These are phyloP conservation scores for Astragalus glycyphyllos DNA, from an alignment of 306 rosid genomes.

Conservation along the genomic window DNA sequence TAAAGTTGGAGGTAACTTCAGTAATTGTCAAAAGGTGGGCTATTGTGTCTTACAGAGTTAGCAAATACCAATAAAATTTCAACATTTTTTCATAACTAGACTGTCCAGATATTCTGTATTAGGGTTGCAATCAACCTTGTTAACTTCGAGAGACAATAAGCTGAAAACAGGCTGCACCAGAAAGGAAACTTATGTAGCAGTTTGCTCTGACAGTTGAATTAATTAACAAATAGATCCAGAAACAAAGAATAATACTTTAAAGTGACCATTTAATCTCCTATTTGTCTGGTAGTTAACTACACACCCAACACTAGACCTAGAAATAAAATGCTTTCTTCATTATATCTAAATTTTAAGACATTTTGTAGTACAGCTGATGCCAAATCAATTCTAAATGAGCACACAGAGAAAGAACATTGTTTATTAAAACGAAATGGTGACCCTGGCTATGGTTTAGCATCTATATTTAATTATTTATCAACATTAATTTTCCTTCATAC, in stretches of 20 bases:
- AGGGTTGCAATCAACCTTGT: conserved; percentile 27
- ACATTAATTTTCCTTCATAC: conserved; percentile 1
- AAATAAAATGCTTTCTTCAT: conserved; percentile 10
- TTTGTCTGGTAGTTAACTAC: conserved; percentile 21
- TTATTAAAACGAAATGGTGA: conserved; percentile 12
- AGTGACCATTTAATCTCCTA: neutral
- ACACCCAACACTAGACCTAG: conserved; percentile 1
- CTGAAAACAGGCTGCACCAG: conserved; percentile 18
- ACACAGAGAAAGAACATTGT: conserved; percentile 15
- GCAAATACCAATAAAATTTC: conserved; percentile 17
- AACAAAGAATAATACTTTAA: conserved; percentile 13
- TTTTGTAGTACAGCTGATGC: conserved; percentile 13
- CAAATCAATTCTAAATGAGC: conserved; percentile 14
- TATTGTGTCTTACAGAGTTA: neutral
- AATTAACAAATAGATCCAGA: conserved; percentile 10
- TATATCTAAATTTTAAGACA: neutral
- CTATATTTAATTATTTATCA: conserved; percentile 20
- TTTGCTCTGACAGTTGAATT: conserved; percentile 4
- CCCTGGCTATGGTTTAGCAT: conserved; percentile 27
- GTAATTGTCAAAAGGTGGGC: conserved; percentile 10
- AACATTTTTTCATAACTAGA: conserved; percentile 25
- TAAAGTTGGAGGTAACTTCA: neutral
- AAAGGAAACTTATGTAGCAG: conserved; percentile 25
- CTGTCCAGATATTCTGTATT: conserved; percentile 30
- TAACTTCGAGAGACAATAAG: conserved; percentile 14